These are phyloP conservation scores for Peterozyma xylosa DNA, from an alignment of 805 yeast genomes.

Conservation along the genomic window DNA sequence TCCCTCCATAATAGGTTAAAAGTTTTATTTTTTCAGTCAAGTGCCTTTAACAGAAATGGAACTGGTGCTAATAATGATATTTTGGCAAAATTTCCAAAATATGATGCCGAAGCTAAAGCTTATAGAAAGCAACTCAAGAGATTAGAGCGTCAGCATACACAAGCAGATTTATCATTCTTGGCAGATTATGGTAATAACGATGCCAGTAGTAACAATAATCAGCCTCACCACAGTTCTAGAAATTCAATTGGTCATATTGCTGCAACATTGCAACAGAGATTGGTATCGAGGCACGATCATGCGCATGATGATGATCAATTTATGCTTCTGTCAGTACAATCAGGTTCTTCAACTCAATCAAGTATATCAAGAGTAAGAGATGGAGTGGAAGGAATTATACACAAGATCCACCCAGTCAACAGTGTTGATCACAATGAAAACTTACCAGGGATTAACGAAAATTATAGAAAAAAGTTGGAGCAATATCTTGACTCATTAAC, in stretches of 20 bases:
- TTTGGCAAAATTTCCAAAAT: constrained; percentile 36
- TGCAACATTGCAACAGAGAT: neutral
- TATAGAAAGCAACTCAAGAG: neutral
- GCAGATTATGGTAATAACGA: neutral
- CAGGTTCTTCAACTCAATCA: neutral
- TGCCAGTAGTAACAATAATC: neutral
- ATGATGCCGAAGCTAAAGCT: constrained; percentile 8
- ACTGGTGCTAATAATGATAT: constrained; percentile 17
- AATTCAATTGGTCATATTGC: neutral
- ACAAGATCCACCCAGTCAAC: neutral
- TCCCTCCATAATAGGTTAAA: constrained; percentile 64
- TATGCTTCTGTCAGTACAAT: neutral
- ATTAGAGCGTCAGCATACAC: neutral
- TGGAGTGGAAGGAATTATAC: neutral
- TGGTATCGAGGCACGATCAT: neutral
- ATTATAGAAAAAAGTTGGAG: constrained; percentile 44
- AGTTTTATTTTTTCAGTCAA: constrained; percentile 38
- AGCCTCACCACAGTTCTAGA: neutral
- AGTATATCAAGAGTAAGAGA: neutral
- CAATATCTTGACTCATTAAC: constrained; percentile 60
- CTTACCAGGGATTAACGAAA: constrained; percentile 14
- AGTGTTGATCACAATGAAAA: neutral
- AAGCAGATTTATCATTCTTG: neutral
- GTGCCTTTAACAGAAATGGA: constrained; percentile 17
- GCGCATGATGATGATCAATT: neutral